These are phyloP conservation scores for Colletotrichum orchidophilum DNA, from an alignment of 2,329 filamentous ascomycete species.

Conservation along the genomic window DNA sequence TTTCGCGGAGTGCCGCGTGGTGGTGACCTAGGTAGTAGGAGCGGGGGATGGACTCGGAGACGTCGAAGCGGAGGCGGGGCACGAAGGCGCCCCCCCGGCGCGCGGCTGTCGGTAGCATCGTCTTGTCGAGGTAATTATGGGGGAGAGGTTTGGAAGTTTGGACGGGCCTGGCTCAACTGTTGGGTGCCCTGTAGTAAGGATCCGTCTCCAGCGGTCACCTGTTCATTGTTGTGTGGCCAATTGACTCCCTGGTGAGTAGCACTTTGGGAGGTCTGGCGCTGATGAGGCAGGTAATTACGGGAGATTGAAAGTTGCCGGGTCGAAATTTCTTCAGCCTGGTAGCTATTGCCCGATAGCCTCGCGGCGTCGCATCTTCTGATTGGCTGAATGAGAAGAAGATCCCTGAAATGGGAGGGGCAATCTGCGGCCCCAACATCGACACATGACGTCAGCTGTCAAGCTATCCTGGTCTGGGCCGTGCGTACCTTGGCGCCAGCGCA, in stretches of 20 bases:
- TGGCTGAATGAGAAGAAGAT: not conserved
- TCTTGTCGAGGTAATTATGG: not conserved
- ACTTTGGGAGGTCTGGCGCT: not conserved
- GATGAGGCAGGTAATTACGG: not conserved
- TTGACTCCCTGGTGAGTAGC: not conserved
- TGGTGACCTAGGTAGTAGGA: constrained; percentile 98
- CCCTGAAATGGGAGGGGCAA: constrained; percentile 8
- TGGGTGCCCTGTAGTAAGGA: constrained; percentile 2
- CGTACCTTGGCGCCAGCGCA: not conserved
- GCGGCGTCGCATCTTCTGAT: constrained; percentile 5
- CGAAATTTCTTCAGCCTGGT: constrained; percentile 30
- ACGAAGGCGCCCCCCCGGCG: constrained; percentile 62
- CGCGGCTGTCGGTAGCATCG: constrained; percentile 34
- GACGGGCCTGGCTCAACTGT: not conserved
- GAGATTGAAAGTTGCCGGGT: not conserved
- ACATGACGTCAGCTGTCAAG: constrained; percentile 19
- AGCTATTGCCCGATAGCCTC: constrained; percentile 12
- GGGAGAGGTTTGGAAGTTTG: not conserved
- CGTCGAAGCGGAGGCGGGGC: constrained; percentile 77
- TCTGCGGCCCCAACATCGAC: not conserved
- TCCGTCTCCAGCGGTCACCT: not conserved
- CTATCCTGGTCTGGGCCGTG: not conserved
- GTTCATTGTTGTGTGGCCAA: constrained; percentile 1
- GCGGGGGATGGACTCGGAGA: constrained; percentile 78
- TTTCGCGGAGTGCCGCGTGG: constrained; percentile 79